Evolutionary conservation across 1,139 yeast genomes (phyloP).

Genomic region (Candida tropicalis): DNA sequence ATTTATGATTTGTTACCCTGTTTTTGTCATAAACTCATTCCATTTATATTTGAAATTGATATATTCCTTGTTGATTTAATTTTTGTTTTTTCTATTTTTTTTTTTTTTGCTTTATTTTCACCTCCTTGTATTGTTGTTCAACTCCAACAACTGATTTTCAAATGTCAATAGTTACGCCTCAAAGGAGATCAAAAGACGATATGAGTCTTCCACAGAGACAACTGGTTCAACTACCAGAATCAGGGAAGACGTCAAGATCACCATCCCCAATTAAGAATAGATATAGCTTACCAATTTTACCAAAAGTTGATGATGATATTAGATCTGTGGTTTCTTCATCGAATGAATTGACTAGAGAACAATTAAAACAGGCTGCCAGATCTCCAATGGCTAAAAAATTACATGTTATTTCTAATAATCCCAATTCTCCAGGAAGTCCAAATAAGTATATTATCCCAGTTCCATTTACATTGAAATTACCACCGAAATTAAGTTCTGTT

Average conservation of each 20-base stretch:
- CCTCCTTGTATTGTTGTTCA: background rate
- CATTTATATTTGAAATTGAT: background rate
- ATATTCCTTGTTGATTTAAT: constrained; percentile 1
- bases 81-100: too few species aligned
- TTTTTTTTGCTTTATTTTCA: background rate
- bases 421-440: constrained; percentile 23
- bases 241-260: constrained; percentile 32
- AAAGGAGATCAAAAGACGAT: constrained; percentile 26
- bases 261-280: constrained; percentile 34
- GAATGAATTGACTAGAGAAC: constrained; percentile 24
- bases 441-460: constrained; percentile 43
- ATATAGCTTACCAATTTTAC: constrained; percentile 27
- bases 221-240: background rate
- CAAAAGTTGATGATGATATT: constrained; percentile 25
- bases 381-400: constrained; percentile 42
- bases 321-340: constrained; percentile 21
- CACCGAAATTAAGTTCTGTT: constrained; percentile 43
- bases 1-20: background rate
- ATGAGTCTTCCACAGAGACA: constrained; percentile 12
- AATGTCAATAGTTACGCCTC: constrained; percentile 1
- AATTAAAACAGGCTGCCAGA: constrained; percentile 34
- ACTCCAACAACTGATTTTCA: too few species aligned
- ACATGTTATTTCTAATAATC: constrained; percentile 27
- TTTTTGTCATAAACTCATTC: background rate
- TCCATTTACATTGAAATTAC: constrained; percentile 45